A percentile compares a stretch with the other conserved stretches of the same genome.
Conservation (phyloP, 257 asterid genomes). For the Fraxinus excelsior region DNA sequence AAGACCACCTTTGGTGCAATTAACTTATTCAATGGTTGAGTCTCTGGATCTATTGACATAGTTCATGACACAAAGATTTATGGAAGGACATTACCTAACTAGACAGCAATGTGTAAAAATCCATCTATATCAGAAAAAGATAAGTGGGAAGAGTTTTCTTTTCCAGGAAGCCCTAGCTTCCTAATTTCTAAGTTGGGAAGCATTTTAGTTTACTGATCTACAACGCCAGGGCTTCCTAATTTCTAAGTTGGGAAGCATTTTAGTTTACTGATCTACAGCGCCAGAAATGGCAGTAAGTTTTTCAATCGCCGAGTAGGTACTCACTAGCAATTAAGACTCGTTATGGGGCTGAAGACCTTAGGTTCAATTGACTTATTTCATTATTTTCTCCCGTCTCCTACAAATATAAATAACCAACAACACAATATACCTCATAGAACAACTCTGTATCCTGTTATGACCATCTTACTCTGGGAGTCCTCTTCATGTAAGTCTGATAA, state of each 20-base stretch:
- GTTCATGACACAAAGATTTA: neutral
- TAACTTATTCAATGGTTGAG: neutral
- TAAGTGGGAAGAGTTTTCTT: neutral
- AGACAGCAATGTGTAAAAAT: neutral
- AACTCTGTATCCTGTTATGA: conserved; percentile 81
- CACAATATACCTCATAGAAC: conserved; percentile 73
- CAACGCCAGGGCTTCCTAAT: neutral
- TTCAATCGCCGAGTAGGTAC: neutral
- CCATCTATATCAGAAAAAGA: neutral
- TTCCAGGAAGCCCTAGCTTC: neutral
- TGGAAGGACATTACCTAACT: neutral
- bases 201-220: neutral
- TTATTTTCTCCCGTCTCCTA: neutral
- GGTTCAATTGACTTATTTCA: neutral
- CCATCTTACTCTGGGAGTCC: conserved; percentile 70
- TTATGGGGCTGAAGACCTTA: neutral
- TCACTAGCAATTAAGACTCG: neutral
- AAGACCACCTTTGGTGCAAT: neutral
- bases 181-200: neutral
- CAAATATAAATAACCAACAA: conserved; percentile 1
- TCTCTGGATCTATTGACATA: neutral
- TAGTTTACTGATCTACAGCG: neutral
- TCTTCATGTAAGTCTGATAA: conserved; percentile 81
- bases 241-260: neutral
- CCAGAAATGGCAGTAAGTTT: neutral